A percentile compares a stretch with the other conserved stretches of the same genome.
Evolutionary conservation across 495 filamentous ascomycete species (phyloP).

Genomic region (Penicillium flavigenum): DNA sequence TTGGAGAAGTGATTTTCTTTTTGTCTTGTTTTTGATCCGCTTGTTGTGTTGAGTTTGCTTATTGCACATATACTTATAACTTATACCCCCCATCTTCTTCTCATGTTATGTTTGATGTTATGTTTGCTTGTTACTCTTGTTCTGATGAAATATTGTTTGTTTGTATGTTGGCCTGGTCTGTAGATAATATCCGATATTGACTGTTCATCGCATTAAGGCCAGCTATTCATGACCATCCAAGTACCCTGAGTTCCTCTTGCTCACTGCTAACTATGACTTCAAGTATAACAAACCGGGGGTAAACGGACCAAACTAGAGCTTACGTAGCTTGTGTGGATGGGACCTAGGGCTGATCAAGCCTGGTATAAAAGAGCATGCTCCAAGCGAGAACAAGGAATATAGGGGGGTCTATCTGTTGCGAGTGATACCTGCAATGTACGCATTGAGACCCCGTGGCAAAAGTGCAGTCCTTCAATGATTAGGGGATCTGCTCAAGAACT

Average conservation of each 20-base stretch:
- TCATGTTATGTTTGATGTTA: conserved; percentile 2
- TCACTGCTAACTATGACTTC: neutral
- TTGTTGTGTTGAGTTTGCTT: conserved; percentile 10
- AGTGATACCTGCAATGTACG: neutral
- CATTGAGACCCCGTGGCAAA: neutral
- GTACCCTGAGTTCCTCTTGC: neutral
- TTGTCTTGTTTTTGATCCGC: conserved; percentile 9
- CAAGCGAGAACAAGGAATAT: neutral
- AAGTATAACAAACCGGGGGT: neutral
- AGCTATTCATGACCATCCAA: neutral
- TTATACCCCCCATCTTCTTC: conserved; percentile 10
- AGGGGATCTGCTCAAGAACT: neutral
- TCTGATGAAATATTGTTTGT: neutral
- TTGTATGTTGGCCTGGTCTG: conserved; percentile 1
- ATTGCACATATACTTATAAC: conserved; percentile 4
- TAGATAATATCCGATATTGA: conserved; percentile 7
- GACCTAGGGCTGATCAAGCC: neutral
- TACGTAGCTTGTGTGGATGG: neutral
- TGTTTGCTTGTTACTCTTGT: neutral
- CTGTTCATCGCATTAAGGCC: neutral
- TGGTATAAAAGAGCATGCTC: conserved; percentile 1
- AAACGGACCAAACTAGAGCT: neutral
- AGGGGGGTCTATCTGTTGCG: neutral
- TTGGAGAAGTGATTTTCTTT: conserved; percentile 33
- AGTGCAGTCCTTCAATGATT: neutral